Conservation (phyloP, 441 rosid genomes). For the Croton laevigatus region DNA sequence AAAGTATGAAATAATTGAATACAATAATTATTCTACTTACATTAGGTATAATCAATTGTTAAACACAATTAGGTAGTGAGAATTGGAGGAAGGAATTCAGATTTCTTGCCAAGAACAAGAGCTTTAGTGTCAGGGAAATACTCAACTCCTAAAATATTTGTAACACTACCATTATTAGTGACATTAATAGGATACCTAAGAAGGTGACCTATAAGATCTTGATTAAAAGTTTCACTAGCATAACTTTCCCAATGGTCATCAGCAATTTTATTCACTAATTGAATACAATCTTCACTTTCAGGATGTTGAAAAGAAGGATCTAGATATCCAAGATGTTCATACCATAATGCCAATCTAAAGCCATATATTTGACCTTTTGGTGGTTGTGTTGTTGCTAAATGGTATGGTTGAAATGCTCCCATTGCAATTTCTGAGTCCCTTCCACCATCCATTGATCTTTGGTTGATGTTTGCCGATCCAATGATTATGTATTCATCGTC, state of each 20-base stretch:
- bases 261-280: conserved; percentile 56
- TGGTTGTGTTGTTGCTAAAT: conserved; percentile 49
- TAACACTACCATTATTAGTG: conserved; percentile 45
- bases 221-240: conserved; percentile 59
- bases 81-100: conserved; percentile 84
- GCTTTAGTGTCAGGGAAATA: conserved; percentile 95
- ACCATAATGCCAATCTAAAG: conserved; percentile 89
- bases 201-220: conserved; percentile 69
- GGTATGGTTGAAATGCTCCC: conserved; percentile 91
- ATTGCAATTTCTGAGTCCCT: conserved; percentile 93
- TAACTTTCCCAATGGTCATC: conserved; percentile 73
- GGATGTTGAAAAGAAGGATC: conserved; percentile 62
- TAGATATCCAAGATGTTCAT: conserved; percentile 79
- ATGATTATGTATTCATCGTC: conserved; percentile 87
- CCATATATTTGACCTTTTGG: conserved; percentile 80
- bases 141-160: conserved; percentile 51
- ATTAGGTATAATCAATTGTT: no score
- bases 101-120: conserved; percentile 60
- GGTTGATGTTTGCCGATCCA: conserved; percentile 92
- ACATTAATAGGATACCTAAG: conserved; percentile 80
- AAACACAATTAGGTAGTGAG: conserved; percentile 93
- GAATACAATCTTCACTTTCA: conserved; percentile 46
- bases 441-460: conserved; percentile 90
- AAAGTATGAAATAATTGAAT: no score
- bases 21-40: no score